Evolutionary conservation across 768 basidiomycete species (phyloP).

Genomic region (Russula dissimulans): DNA sequence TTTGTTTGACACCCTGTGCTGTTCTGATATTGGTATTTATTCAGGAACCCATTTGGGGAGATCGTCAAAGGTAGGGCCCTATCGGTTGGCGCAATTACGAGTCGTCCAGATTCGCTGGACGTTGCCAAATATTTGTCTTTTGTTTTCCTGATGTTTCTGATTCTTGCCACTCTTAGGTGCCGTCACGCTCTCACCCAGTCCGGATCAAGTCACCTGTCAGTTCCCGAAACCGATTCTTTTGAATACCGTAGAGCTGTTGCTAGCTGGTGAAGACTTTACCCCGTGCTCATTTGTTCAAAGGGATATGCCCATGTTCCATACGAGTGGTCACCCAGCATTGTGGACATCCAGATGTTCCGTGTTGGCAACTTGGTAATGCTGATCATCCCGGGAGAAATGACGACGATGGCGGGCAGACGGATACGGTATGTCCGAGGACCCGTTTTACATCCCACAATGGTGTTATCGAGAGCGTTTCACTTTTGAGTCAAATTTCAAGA

Average conservation of each 20-base stretch:
- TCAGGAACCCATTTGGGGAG: slow-evolving; percentile 73
- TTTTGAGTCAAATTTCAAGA: background rate
- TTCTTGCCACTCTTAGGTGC: slow-evolving; percentile 31
- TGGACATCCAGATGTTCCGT: slow-evolving; percentile 70
- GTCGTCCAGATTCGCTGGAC: background rate
- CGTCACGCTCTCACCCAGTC: slow-evolving; percentile 52
- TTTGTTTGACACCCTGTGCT: background rate
- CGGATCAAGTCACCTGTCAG: slow-evolving; percentile 60
- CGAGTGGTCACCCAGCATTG: slow-evolving; percentile 63
- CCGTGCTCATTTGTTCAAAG: slow-evolving; percentile 27
- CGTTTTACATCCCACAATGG: slow-evolving; percentile 3
- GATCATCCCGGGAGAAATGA: slow-evolving; percentile 69
- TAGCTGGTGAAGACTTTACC: background rate
- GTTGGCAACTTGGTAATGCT: slow-evolving; percentile 69
- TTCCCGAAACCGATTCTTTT: slow-evolving; percentile 70
- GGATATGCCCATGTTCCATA: slow-evolving; percentile 62
- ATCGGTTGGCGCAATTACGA: background rate
- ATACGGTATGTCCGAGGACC: slow-evolving; percentile 41
- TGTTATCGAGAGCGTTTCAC: background rate
- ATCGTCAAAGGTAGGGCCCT: slow-evolving; percentile 49
- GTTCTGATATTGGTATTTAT: slow-evolving; percentile 13
- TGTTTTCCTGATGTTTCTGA: no score
- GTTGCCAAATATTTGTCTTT: no score
- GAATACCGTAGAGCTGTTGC: slow-evolving; percentile 39
- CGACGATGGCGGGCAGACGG: slow-evolving; percentile 74